Base-by-base conservation (phyloP, 257 asterid genomes). In the Linderniella brevidens region DNA sequence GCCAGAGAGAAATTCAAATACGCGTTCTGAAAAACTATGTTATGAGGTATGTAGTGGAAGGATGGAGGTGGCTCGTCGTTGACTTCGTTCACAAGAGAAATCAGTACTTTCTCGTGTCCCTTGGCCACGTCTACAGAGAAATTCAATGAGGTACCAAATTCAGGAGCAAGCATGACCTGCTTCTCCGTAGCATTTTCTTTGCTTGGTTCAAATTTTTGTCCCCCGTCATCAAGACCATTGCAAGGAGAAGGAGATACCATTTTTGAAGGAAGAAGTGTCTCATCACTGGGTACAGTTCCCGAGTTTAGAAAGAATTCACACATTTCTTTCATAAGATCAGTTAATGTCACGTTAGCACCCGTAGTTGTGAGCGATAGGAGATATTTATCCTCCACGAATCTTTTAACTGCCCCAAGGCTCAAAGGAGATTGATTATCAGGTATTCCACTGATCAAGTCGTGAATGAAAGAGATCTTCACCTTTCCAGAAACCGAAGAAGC, bases 31-130 rank as follows among this genome's bases (percentile, higher is more conserved):
- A 72, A 90, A 32, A 73, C 55, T 36, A 71, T 78, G 68, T 69
- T 90, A 55, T 78, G 71, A 16, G 83, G 74, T 58, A 90, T 85
- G 76, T 90, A 90, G 67, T 52, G 53, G 67, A 90, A 90, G 36
- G 70, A 56, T 45, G 99, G 99, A 3, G 77, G 77, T 15, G 15
- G 32, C 58, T 66, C 82, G 40, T 63, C 53, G 57, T 81, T 77
- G 56, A 86, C 67, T 25, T 74, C 80, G 59, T 85, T 86, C 58
- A 71, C 74, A 53, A 90, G 15, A 11, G 86, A 61, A 47, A 90
- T 79, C 44, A 44, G 46, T 51, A 79, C 73, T 35, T 62, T 73
- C 68, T 85, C 99, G 53, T 76, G 87, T 45, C 96, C 94, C 72
- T 68, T 90, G 61, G 96, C 62, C 52, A 90, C 68, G 68, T 90